A percentile compares a stretch with the other conserved stretches of the same genome.
phyloP scores from a whole-genome alignment of 2,329 filamentous ascomycete genomes.

The Thermomyces lanuginosus region DNA sequence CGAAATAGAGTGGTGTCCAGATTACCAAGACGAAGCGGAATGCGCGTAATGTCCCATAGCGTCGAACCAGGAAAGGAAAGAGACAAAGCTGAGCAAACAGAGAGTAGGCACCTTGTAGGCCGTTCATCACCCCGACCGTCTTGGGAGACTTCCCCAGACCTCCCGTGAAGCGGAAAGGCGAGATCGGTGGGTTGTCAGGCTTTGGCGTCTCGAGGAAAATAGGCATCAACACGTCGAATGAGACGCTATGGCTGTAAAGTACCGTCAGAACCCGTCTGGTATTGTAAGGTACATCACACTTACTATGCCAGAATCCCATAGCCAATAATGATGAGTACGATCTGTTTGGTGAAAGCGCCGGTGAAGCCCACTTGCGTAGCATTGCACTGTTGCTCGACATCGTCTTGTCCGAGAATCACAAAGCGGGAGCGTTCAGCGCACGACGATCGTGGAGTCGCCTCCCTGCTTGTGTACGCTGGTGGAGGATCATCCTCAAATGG shows the following conservation, averaged over 20 bases:
- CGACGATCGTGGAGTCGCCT: conserved; percentile 36
- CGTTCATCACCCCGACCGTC: conserved; percentile 73
- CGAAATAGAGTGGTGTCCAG: conserved; percentile 77
- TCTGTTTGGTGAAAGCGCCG: conserved; percentile 65
- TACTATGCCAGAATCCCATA: conserved; percentile 92
- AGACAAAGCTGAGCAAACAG: conserved; percentile 72
- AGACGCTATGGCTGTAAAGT: conserved; percentile 69
- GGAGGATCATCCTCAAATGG: conserved; percentile 46
- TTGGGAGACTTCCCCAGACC: conserved; percentile 74
- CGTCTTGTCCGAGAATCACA: conserved; percentile 16
- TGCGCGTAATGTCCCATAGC: conserved; percentile 60
- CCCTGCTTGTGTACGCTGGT: conserved; percentile 50
- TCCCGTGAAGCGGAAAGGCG: conserved; percentile 79
- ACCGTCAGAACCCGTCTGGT: conserved; percentile 29
- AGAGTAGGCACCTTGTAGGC: conserved; percentile 76
- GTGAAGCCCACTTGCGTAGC: conserved; percentile 26
- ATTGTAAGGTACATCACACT: conserved; percentile 30
- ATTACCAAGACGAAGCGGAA: conserved; percentile 67
- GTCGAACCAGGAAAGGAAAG: conserved; percentile 60
- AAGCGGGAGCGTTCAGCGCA: no score
- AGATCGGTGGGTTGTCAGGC: conserved; percentile 33
- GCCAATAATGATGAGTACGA: conserved; percentile 72
- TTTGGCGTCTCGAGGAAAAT: conserved; percentile 67
- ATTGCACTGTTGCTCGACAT: conserved; percentile 28
- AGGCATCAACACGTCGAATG: conserved; percentile 83